phyloP scores from a whole-genome alignment of 371 early-diverging fungal species.

The Apophysomyces elegans region DNA sequence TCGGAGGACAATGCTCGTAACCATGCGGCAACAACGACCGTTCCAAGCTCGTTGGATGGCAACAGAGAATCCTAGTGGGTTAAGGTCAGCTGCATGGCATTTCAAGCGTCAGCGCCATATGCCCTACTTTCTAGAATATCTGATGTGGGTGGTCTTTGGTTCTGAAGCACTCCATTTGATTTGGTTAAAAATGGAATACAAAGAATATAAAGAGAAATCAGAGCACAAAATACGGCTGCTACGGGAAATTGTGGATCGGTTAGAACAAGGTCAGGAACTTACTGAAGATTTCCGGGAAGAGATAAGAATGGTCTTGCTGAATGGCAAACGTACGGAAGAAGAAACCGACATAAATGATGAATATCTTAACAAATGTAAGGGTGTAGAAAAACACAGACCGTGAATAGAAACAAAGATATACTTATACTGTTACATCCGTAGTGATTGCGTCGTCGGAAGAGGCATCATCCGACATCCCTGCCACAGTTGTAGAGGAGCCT shows the following conservation, averaged over 20 bases:
- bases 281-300: constrained; percentile 36
- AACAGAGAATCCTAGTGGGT: constrained; percentile 15
- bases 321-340: constrained; percentile 21
- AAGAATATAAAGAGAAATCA: constrained; percentile 50
- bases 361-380: constrained; percentile 43
- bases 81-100: constrained; percentile 36
- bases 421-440: not conserved
- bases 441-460: not conserved
- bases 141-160: constrained; percentile 58
- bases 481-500: not conserved
- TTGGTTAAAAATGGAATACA: constrained; percentile 54
- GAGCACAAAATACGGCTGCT: constrained; percentile 46
- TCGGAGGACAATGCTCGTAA: constrained; percentile 8
- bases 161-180: constrained; percentile 54
- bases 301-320: constrained; percentile 43
- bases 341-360: constrained; percentile 41
- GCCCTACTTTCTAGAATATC: constrained; percentile 51
- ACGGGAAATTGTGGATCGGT: constrained; percentile 36
- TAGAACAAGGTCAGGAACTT: constrained; percentile 46
- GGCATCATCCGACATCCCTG: not conserved
- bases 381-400: not conserved
- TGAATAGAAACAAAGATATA: not conserved
- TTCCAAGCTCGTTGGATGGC: not conserved
- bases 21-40: not conserved
- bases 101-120: constrained; percentile 50